Conservation (phyloP, 2,329 filamentous ascomycete genomes). For the Annulohypoxylon truncatum region DNA sequence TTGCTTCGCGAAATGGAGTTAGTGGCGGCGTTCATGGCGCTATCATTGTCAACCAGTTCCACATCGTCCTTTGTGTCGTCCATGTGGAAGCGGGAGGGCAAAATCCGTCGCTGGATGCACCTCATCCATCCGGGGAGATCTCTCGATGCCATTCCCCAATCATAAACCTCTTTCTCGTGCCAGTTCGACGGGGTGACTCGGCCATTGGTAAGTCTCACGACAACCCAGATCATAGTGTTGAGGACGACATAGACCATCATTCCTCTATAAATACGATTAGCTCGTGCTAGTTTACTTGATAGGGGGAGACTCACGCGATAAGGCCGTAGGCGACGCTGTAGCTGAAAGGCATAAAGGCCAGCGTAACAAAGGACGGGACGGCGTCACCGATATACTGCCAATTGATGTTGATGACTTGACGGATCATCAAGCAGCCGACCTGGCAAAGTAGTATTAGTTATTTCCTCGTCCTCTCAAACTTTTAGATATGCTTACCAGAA, state of each 20-base stretch:
- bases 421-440: slow-evolving; percentile 83
- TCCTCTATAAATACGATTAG: slow-evolving; percentile 51
- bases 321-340: slow-evolving; percentile 84
- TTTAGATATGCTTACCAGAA: slow-evolving; percentile 63
- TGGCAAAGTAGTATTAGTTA: slow-evolving; percentile 43
- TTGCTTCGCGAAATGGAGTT: slow-evolving; percentile 46
- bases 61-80: slow-evolving; percentile 46
- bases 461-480: neutral
- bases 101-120: slow-evolving; percentile 49
- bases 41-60: slow-evolving; percentile 50
- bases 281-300: neutral
- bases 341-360: slow-evolving; percentile 80
- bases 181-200: slow-evolving; percentile 64
- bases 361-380: slow-evolving; percentile 79
- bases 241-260: slow-evolving; percentile 66
- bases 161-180: slow-evolving; percentile 66
- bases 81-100: slow-evolving; percentile 26
- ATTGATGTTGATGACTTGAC: slow-evolving; percentile 79
- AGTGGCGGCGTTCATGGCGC: slow-evolving; percentile 42
- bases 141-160: slow-evolving; percentile 63
- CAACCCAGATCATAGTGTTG: slow-evolving; percentile 63
- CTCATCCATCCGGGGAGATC: slow-evolving; percentile 69
- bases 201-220: slow-evolving; percentile 60
- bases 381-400: slow-evolving; percentile 82
- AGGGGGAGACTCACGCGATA: slow-evolving; percentile 67